phyloP scores from a whole-genome alignment of 1,139 yeast species.

The Suhomyces ambrosiae region DNA sequence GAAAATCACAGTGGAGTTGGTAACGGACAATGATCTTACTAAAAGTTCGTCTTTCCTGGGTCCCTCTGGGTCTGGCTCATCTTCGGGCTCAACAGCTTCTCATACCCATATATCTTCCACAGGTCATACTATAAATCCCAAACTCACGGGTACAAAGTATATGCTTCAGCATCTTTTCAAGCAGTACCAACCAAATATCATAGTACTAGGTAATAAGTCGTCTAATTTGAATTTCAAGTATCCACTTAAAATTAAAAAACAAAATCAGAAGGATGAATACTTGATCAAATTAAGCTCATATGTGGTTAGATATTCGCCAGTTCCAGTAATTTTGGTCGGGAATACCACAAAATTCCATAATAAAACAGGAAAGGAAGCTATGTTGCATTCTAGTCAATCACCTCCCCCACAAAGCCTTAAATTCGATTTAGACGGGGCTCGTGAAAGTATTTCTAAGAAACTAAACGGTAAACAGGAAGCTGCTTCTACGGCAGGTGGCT shows the following conservation, averaged over 20 bases:
- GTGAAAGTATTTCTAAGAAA: not conserved
- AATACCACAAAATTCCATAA: constrained; percentile 22
- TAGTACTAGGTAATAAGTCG: constrained; percentile 39
- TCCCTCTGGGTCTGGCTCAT: constrained; percentile 2
- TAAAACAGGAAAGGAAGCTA: constrained; percentile 14
- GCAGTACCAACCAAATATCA: constrained; percentile 46
- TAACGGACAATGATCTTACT: constrained; percentile 23
- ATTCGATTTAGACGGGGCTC: constrained; percentile 13
- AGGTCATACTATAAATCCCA: constrained; percentile 5
- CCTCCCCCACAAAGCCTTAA: constrained; percentile 11
- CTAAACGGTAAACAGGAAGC: not conserved
- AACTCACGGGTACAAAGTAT: constrained; percentile 31
- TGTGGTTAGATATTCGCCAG: constrained; percentile 41
- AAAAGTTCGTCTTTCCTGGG: constrained; percentile 8
- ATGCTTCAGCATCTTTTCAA: constrained; percentile 40
- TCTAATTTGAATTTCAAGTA: constrained; percentile 48
- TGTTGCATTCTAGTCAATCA: constrained; percentile 1
- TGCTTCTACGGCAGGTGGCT: not conserved
- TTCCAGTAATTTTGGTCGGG: constrained; percentile 46
- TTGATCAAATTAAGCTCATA: constrained; percentile 44
- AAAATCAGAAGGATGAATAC: constrained; percentile 25
- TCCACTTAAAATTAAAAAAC: constrained; percentile 34
- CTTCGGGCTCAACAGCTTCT: not conserved
- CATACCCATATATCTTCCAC: not conserved
- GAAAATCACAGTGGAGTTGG: constrained; percentile 58